phyloP scores from a whole-genome alignment of 2,329 filamentous ascomycete genomes.

The Aspergillus udagawae region DNA sequence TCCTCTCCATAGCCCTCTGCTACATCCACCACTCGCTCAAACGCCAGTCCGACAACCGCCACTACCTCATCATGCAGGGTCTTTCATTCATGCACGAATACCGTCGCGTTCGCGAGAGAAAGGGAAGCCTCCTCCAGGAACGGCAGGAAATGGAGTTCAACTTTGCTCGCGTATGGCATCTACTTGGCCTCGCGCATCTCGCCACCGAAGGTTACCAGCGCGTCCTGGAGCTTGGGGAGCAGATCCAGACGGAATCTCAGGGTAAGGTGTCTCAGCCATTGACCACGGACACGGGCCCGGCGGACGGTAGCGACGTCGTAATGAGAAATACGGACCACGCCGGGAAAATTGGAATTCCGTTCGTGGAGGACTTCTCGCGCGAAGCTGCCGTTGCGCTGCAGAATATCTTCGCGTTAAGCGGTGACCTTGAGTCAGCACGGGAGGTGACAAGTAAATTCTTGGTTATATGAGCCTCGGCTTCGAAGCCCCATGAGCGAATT shows the following conservation, averaged over 20 bases:
- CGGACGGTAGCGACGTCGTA: conserved; percentile 36
- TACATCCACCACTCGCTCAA: conserved; percentile 90
- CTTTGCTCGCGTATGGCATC: conserved; percentile 70
- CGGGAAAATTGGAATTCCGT: conserved; percentile 8
- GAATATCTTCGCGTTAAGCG: conserved; percentile 61
- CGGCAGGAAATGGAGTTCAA: conserved; percentile 80
- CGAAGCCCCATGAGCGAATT: not conserved
- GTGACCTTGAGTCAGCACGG: conserved; percentile 59
- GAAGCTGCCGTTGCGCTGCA: conserved; percentile 75
- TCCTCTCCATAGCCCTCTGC: conserved; percentile 74
- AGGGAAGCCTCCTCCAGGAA: conserved; percentile 42
- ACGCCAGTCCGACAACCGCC: conserved; percentile 81
- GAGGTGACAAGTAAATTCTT: conserved; percentile 59
- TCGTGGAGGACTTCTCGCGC: conserved; percentile 57
- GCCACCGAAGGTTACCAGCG: conserved; percentile 68
- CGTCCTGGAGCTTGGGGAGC: conserved; percentile 49
- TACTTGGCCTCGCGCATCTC: conserved; percentile 67
- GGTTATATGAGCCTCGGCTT: conserved; percentile 36
- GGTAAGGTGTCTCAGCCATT: conserved; percentile 5
- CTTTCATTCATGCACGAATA: conserved; percentile 76
- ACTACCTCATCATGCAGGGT: conserved; percentile 82
- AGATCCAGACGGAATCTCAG: conserved; percentile 37
- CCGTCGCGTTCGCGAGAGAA: conserved; percentile 55
- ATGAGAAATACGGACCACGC: conserved; percentile 16
- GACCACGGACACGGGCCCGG: conserved; percentile 32